A percentile compares a stretch with the other conserved stretches of the same genome.
phyloP scores from a whole-genome alignment of 495 filamentous ascomycete species.

The Annulohypoxylon maeteangense region DNA sequence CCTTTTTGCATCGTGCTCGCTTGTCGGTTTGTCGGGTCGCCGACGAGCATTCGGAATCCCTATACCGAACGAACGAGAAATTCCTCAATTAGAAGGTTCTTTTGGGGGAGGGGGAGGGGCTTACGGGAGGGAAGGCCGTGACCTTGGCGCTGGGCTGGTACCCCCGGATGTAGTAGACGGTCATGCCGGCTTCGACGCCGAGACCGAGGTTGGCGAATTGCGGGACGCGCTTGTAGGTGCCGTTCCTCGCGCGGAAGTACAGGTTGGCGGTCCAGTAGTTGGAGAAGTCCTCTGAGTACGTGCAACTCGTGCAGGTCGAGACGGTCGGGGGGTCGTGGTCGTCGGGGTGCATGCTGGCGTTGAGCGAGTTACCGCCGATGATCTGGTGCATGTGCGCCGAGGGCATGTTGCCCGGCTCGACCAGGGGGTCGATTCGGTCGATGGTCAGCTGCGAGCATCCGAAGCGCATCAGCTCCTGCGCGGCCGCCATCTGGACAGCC shows the following conservation, averaged over 20 bases:
- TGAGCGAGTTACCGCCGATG: constrained; percentile 57
- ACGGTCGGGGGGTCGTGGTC: constrained; percentile 49
- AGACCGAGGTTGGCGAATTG: constrained; percentile 59
- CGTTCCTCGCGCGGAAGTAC: constrained; percentile 59
- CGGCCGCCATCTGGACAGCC: constrained; percentile 46
- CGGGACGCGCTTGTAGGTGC: constrained; percentile 59
- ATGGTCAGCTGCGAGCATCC: constrained; percentile 57
- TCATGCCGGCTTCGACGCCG: constrained; percentile 55
- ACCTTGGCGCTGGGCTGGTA: constrained; percentile 57
- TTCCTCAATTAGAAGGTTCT: constrained; percentile 19
- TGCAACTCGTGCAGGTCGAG: constrained; percentile 55
- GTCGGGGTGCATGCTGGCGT: constrained; percentile 52
- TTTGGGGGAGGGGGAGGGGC: constrained; percentile 15
- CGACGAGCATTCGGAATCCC: constrained; percentile 59
- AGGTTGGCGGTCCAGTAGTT: constrained; percentile 61
- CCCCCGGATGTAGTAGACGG: constrained; percentile 62
- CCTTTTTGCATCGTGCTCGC: constrained; percentile 50
- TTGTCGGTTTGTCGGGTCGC: constrained; percentile 49
- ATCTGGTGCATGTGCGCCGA: constrained; percentile 57
- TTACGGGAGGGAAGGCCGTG: constrained; percentile 59
- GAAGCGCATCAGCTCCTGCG: constrained; percentile 61
- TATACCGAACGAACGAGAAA: neutral
- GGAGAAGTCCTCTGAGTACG: constrained; percentile 54
- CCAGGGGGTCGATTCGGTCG: constrained; percentile 57
- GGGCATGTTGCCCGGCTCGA: constrained; percentile 53